Base-by-base conservation (phyloP, 2,329 filamentous ascomycete species). In the Botrytis pseudocinerea region DNA sequence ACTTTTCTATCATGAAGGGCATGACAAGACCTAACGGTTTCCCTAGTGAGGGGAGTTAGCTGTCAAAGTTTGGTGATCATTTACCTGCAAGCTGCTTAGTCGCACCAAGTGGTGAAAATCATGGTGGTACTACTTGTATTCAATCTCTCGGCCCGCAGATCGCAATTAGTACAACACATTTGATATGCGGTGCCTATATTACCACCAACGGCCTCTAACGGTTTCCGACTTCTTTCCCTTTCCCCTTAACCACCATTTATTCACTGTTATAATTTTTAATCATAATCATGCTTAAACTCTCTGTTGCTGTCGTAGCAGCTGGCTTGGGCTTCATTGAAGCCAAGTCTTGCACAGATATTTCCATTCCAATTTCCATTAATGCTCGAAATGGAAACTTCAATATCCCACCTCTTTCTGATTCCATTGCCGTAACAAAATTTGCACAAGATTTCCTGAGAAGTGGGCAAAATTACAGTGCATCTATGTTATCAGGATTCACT, bases 311-410 rank as follows among this genome's bases (percentile, higher is more conserved):
- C 28, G 32, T 70, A 7, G 35, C 44, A 62, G 46, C 64, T 22
- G 46, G 44, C 63, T 54, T 70, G n/a, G 35, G 64, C 46, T 61
- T 73, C 28, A 20, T 46, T 44, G 57, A 63, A 73, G 65, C 71
- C 7, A 70, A 73, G n/a, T 46, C 18, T 18, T 73, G 71, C 57
- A 61, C 54, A 18, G 28, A 59, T 40, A 60, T 72, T 20, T 46
- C 70, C 18, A 46, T 73, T 69, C 63, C 71, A 40, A 20, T 72
- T 20, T 68, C 71, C 1, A 44, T 72, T 32, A 69, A 72, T 51
- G 63, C 71, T 62, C 54, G 64, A 61, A 72, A 72, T 69, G 63
- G 64, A 4, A 42, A 32, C 54, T 72, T 72, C 54, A 62, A 62
- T n/a, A 28, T 72, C 6, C 71, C 64, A 35, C 22, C 48, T 42